phyloP scores from a whole-genome alignment of 2,329 filamentous ascomycete genomes.

The Pseudopithomyces chartarum region DNA sequence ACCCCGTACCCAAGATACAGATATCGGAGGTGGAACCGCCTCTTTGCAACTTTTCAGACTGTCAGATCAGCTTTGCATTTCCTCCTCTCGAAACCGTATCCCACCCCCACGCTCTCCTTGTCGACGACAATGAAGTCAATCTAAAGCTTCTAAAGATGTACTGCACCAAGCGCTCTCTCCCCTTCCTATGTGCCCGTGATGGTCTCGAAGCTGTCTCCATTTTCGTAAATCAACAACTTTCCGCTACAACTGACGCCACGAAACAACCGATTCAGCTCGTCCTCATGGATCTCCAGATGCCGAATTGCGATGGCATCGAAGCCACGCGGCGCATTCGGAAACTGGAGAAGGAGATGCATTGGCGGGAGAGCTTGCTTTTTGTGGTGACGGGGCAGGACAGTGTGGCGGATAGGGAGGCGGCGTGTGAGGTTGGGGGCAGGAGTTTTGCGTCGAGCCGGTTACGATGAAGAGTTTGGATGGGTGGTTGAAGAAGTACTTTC shows the following conservation, averaged over 20 bases:
- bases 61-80: not conserved
- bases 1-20: not conserved
- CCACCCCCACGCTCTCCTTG: conserved; percentile 44
- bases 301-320: conserved; percentile 44
- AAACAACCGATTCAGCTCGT: conserved; percentile 38
- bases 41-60: not conserved
- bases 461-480: conserved; percentile 34
- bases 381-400: conserved; percentile 44
- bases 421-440: conserved; percentile 36
- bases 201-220: conserved; percentile 48
- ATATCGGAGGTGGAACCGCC: not conserved
- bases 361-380: conserved; percentile 32
- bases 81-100: not conserved
- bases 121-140: conserved; percentile 55
- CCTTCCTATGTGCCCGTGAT: conserved; percentile 46
- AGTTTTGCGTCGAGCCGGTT: conserved; percentile 40
- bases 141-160: conserved; percentile 55
- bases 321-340: conserved; percentile 42
- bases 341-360: conserved; percentile 32
- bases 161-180: conserved; percentile 48
- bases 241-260: conserved; percentile 1
- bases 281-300: conserved; percentile 52
- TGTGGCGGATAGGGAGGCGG: conserved; percentile 25
- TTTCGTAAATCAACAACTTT: conserved; percentile 24
- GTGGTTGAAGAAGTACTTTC: not conserved